Percentiles rank a stretch among this genome's conserved stretches.
phyloP scores from a whole-genome alignment of 1,284 basidiomycete genomes.

The Puccinia novopanici region DNA sequence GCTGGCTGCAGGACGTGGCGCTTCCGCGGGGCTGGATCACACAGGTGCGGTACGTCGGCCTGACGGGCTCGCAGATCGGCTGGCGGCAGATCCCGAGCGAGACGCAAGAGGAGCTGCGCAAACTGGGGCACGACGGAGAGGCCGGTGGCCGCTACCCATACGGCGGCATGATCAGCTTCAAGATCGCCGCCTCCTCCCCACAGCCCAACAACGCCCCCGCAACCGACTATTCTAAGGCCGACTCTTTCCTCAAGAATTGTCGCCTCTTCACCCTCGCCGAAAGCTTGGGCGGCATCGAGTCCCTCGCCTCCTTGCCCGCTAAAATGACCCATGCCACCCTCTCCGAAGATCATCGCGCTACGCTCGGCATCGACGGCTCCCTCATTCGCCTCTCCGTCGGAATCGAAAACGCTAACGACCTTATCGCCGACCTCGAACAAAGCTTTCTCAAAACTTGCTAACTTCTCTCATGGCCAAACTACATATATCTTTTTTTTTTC shows the following conservation, averaged over 20 bases:
- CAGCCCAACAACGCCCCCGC: conserved; percentile 49
- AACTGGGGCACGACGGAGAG: conserved; percentile 47
- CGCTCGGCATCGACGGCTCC: conserved; percentile 77
- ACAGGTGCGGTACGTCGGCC: conserved; percentile 83
- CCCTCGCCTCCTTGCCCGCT: conserved; percentile 75
- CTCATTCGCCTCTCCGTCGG: conserved; percentile 82
- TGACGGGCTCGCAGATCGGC: conserved; percentile 68
- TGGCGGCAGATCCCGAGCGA: conserved; percentile 65
- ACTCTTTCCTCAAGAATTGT: conserved; percentile 71
- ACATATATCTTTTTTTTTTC: too few species aligned
- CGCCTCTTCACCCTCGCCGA: conserved; percentile 83
- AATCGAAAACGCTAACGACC: conserved; percentile 81
- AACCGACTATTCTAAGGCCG: conserved; percentile 62
- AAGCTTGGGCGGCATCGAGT: conserved; percentile 87
- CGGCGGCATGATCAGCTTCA: conserved; percentile 63
- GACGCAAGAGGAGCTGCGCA: conserved; percentile 49
- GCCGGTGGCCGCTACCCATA: conserved; percentile 65
- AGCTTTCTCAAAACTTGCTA: conserved; percentile 63
- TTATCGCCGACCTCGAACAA: conserved; percentile 73
- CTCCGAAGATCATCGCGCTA: conserved; percentile 69
- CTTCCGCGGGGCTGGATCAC: conserved; percentile 66
- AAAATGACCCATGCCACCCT: conserved; percentile 63
- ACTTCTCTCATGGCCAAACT: too few species aligned
- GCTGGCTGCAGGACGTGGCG: conserved; percentile 64
- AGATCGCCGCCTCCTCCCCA: conserved; percentile 66